Conservation (phyloP, 2,329 filamentous ascomycete species). For the Davidsoniella virescens region DNA sequence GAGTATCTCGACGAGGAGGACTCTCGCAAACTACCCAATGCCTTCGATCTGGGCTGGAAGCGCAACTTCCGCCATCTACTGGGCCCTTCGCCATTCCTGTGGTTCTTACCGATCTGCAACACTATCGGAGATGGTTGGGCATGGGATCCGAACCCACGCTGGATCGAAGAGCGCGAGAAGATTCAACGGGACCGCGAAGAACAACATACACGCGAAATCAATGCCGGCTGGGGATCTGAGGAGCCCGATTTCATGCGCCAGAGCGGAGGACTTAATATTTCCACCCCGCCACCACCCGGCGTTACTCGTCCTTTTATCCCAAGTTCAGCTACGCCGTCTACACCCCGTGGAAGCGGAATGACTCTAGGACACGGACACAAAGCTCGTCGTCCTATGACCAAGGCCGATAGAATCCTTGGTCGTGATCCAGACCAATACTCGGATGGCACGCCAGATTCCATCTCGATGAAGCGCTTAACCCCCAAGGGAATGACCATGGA, state of each 20-base stretch:
- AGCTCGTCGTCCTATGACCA: constrained; percentile 29
- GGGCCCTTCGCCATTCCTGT: constrained; percentile 54
- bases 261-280: constrained; percentile 12
- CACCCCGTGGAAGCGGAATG: constrained; percentile 14
- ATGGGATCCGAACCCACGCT: constrained; percentile 75
- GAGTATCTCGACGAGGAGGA: constrained; percentile 83
- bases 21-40: constrained; percentile 73
- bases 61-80: constrained; percentile 71
- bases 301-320: constrained; percentile 19
- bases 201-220: constrained; percentile 46
- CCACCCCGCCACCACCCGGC: constrained; percentile 16
- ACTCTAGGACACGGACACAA: constrained; percentile 10
- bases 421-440: constrained; percentile 39
- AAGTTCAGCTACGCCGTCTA: constrained; percentile 13
- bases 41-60: constrained; percentile 77
- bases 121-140: constrained; percentile 85
- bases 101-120: constrained; percentile 67
- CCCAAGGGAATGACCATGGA: constrained; percentile 28
- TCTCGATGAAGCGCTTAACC: constrained; percentile 32
- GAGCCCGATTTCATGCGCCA: constrained; percentile 15
- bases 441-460: constrained; percentile 27
- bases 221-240: constrained; percentile 47
- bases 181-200: constrained; percentile 41
- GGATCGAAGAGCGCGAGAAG: constrained; percentile 53
- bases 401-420: constrained; percentile 42